phyloP scores from a whole-genome alignment of 352 stramenopile genomes.

The Phytophthora meadii region DNA sequence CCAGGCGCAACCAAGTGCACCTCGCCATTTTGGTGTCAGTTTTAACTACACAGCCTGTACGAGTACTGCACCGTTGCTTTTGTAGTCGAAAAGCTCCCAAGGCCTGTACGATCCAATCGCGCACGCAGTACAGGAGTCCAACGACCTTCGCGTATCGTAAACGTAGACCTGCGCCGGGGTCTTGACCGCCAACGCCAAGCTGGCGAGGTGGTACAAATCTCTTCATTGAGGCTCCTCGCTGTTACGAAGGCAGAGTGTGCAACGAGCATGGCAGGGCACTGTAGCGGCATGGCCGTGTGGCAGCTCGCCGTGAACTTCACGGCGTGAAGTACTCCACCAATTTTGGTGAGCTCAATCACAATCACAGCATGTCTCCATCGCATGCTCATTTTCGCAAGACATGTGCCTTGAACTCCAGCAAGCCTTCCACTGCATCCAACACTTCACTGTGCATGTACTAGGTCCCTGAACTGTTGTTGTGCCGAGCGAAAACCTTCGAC shows the following conservation, averaged over 20 bases:
- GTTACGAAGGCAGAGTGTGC: neutral
- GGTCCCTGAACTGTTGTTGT: too few species aligned
- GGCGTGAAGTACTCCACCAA: constrained; percentile 8
- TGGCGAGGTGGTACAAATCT: neutral
- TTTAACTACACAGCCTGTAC: too few species aligned
- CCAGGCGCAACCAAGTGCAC: too few species aligned
- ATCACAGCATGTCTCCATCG: constrained; percentile 7
- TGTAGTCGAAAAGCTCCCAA: too few species aligned
- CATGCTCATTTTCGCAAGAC: constrained; percentile 16
- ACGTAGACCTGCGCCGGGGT: neutral
- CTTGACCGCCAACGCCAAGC: too few species aligned
- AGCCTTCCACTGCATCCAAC: too few species aligned
- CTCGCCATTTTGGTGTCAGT: too few species aligned
- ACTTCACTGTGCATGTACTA: too few species aligned
- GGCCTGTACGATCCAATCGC: neutral
- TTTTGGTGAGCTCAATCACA: constrained; percentile 1
- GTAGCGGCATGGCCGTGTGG: constrained; percentile 9
- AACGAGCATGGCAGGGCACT: constrained; percentile 18
- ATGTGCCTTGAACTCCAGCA: constrained; percentile 9
- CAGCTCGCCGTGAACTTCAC: too few species aligned
- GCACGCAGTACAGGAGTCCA: constrained; percentile 23
- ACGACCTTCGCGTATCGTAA: constrained; percentile 4
- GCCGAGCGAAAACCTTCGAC: too few species aligned
- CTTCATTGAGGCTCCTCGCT: neutral
- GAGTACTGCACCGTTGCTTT: too few species aligned